Percentiles rank a stretch among this genome's conserved stretches.
Evolutionary conservation across 169 alveolate species (phyloP).

Genomic region (Perkinsus chesapeaki): DNA sequence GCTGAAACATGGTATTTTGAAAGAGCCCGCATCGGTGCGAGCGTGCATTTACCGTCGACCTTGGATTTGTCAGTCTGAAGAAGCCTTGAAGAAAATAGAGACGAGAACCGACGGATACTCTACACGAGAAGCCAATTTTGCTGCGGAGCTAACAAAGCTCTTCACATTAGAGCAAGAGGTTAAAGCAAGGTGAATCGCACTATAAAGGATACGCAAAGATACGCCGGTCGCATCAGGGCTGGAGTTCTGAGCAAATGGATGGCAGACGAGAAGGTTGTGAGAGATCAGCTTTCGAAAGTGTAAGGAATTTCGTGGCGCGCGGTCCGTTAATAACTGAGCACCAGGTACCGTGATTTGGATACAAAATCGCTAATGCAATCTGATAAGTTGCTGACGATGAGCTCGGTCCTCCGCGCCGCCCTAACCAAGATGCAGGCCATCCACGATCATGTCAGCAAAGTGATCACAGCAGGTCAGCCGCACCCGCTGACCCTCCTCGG

Average conservation of each 20-base stretch:
- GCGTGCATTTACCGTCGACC: too few species aligned
- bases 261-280: not conserved
- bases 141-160: not conserved
- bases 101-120: not conserved
- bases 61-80: not conserved
- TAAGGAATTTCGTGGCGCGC: not conserved
- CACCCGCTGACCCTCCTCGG: not conserved
- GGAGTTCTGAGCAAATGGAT: not conserved
- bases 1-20: too few species aligned
- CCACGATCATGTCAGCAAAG: not conserved
- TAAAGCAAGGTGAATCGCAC: not conserved
- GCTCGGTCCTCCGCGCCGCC: not conserved
- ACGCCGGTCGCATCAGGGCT: not conserved
- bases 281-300: not conserved
- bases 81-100: not conserved
- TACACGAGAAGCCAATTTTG: not conserved
- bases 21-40: too few species aligned
- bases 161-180: not conserved
- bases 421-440: not conserved
- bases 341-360: not conserved
- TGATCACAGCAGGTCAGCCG: not conserved
- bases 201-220: not conserved
- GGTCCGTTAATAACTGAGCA: not conserved
- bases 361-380: not conserved
- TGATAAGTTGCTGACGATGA: not conserved